Conservation (phyloP, 78 protist species). For the Capsaspora owczarzaki region DNA sequence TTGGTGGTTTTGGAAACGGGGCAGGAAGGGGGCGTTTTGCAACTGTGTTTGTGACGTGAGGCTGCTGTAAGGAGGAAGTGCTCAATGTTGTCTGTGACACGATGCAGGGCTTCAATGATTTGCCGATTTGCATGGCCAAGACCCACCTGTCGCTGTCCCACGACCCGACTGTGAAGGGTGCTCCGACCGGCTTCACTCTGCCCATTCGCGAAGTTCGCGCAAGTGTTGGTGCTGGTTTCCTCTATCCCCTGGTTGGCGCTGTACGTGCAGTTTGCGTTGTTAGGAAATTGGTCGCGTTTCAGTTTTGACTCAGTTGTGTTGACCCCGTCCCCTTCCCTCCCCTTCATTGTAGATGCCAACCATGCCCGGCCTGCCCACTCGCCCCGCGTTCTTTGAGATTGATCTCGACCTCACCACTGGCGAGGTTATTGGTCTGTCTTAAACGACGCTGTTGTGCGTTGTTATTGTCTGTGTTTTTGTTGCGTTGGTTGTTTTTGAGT, state of each 20-base stretch:
- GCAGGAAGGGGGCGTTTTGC: too few species aligned
- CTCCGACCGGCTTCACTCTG: slow-evolving; percentile 60
- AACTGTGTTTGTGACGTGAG: too few species aligned
- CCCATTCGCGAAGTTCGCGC: slow-evolving; percentile 81
- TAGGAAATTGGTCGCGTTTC: neutral
- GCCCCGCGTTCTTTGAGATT: slow-evolving; percentile 83
- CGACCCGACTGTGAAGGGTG: slow-evolving; percentile 80
- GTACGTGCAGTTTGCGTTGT: neutral
- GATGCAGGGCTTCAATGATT: slow-evolving; percentile 57
- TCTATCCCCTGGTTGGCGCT: slow-evolving; percentile 67
- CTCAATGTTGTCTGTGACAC: neutral
- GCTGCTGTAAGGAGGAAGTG: too few species aligned
- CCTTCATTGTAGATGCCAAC: slow-evolving; percentile 48
- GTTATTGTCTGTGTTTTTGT: too few species aligned
- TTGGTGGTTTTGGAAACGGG: too few species aligned
- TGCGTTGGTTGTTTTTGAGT: too few species aligned
- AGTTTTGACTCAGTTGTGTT: neutral
- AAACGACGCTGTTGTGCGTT: too few species aligned
- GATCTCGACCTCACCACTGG: slow-evolving; percentile 78
- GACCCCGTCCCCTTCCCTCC: neutral
- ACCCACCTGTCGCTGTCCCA: slow-evolving; percentile 83
- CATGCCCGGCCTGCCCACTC: slow-evolving; percentile 90
- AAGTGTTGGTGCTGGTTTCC: slow-evolving; percentile 84
- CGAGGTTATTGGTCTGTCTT: slow-evolving; percentile 68
- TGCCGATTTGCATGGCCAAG: slow-evolving; percentile 97